A percentile compares a stretch with the other conserved stretches of the same genome.
phyloP scores from a whole-genome alignment of 257 asterid genomes.

The Scutellaria baicalensis region DNA sequence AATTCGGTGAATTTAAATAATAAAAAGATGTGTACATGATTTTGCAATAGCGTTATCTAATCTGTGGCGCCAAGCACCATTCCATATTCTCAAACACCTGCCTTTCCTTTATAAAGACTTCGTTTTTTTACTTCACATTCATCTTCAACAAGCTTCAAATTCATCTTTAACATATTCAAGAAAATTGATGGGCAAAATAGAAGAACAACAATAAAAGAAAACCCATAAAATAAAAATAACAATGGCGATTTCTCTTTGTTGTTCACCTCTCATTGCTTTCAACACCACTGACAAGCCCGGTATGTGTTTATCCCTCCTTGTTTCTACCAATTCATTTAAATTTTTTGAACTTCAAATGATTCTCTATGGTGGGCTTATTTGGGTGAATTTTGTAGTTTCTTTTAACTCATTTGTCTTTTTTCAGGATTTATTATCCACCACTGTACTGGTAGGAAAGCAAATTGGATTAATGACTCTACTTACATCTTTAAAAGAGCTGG shows the following conservation, averaged over 20 bases:
- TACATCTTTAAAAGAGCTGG: neutral
- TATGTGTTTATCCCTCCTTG: neutral
- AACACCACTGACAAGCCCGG: neutral
- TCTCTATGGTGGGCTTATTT: too few relatives aligned
- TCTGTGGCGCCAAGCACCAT: neutral
- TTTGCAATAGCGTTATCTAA: neutral
- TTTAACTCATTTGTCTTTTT: neutral
- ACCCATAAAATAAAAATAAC: neutral
- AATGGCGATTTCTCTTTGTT: neutral
- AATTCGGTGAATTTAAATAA: neutral
- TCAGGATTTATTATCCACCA: slow-evolving; percentile 5
- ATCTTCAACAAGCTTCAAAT: neutral
- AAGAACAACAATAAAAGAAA: neutral
- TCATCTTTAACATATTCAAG: neutral
- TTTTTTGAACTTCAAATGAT: neutral
- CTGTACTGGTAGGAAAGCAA: neutral
- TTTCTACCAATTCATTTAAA: neutral
- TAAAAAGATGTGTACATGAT: neutral
- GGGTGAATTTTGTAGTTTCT: too few relatives aligned
- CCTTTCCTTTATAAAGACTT: neutral
- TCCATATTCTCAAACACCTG: neutral
- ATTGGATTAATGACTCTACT: neutral
- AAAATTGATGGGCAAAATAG: neutral
- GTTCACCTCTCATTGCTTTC: neutral
- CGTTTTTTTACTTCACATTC: neutral